Percentiles rank a stretch among this genome's conserved stretches.
phyloP scores from a whole-genome alignment of 1,284 basidiomycete species.

The Tilletia caries region DNA sequence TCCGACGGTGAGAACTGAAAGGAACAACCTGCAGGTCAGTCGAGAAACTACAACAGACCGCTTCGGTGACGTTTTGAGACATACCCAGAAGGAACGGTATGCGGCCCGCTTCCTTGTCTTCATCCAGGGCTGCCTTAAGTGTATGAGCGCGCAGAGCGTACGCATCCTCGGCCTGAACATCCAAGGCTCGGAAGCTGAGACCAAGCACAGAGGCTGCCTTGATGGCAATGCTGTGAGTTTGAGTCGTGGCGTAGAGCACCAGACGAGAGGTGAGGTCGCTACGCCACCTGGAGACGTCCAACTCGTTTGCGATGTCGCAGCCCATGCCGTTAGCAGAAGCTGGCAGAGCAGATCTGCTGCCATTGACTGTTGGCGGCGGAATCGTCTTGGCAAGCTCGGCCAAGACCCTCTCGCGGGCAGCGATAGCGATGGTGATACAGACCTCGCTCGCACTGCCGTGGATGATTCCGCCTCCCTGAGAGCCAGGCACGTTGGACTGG shows the following conservation, averaged over 20 bases:
- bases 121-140: slow-evolving; percentile 65
- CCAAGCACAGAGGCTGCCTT: slow-evolving; percentile 84
- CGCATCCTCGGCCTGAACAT: slow-evolving; percentile 67
- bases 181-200: slow-evolving; percentile 68
- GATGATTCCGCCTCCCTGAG: slow-evolving; percentile 75
- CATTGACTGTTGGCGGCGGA: too few species aligned
- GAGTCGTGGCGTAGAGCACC: slow-evolving; percentile 82
- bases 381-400: too few species aligned
- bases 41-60: not conserved
- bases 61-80: not conserved
- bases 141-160: slow-evolving; percentile 70
- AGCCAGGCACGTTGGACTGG: slow-evolving; percentile 54
- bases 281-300: slow-evolving; percentile 21
- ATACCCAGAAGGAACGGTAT: slow-evolving; percentile 71
- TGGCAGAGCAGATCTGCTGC: too few species aligned
- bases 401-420: slow-evolving; percentile 59
- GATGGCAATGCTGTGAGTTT: slow-evolving; percentile 81
- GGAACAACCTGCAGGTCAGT: slow-evolving; percentile 12
- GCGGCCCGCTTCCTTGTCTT: slow-evolving; percentile 64
- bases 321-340: slow-evolving; percentile 48
- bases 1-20: slow-evolving; percentile 73
- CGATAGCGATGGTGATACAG: slow-evolving; percentile 72
- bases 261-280: slow-evolving; percentile 61
- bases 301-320: not conserved
- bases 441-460: slow-evolving; percentile 84